phyloP scores from a whole-genome alignment of 345 rosid genomes.

The Eucalyptus lansdowneana region DNA sequence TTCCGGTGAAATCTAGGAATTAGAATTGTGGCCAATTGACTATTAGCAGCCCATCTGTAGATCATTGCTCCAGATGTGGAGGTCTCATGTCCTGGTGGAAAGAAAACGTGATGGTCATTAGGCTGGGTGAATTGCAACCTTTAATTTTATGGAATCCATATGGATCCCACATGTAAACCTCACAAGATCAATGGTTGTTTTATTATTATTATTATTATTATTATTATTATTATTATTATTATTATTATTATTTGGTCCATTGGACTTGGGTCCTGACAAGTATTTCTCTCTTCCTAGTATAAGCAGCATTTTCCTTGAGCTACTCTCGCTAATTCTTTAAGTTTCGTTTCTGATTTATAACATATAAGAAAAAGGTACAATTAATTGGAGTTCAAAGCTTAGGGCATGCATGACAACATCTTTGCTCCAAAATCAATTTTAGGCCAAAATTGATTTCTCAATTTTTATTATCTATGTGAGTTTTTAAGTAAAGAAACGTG shows the following conservation, averaged over 20 bases:
- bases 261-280: background rate
- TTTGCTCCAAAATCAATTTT: too few species aligned
- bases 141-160: background rate
- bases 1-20: background rate
- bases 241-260: background rate
- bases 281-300: background rate
- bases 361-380: background rate
- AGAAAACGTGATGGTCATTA: background rate
- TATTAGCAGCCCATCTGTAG: background rate
- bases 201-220: too few species aligned
- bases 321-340: background rate
- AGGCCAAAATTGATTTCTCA: fast-evolving
- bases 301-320: background rate
- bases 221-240: too few species aligned
- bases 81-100: background rate
- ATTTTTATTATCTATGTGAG: fast-evolving
- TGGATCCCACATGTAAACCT: background rate
- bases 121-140: background rate
- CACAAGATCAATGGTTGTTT: background rate
- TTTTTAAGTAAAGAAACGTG: fast-evolving
- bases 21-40: background rate
- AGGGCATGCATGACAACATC: too few species aligned
- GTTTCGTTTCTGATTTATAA: background rate
- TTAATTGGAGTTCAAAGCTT: too few species aligned
- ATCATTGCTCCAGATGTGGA: background rate